Conservation (phyloP, 177 flowering plant species). For the Vitis hybrid region DNA sequence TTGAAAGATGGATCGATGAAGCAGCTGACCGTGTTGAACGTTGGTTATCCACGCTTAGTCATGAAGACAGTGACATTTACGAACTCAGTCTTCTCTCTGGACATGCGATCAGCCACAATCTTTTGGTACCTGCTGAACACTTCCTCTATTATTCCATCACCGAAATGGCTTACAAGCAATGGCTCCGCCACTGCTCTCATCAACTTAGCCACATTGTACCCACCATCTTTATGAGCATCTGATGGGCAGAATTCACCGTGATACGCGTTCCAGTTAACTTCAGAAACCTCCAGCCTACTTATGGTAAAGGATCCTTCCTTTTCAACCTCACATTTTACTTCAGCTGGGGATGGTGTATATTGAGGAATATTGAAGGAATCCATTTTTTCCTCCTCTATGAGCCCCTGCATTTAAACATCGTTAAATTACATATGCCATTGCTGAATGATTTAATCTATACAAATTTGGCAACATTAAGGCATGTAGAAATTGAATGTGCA, state of each 20-base stretch:
- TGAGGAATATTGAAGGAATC: slow-evolving; percentile 50
- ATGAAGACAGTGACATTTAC: slow-evolving; percentile 24
- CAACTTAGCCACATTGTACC: slow-evolving; percentile 25
- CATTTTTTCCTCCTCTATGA: slow-evolving; percentile 38
- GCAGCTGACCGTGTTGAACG: too few species aligned
- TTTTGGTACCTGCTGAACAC: slow-evolving; percentile 22
- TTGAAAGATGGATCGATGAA: too few species aligned
- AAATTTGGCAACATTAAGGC: too few species aligned
- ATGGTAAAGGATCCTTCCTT: slow-evolving; percentile 44
- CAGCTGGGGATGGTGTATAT: slow-evolving; percentile 44
- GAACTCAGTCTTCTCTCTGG: slow-evolving; percentile 20
- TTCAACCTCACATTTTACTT: slow-evolving; percentile 31
- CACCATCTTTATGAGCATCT: slow-evolving; percentile 7
- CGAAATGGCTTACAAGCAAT: slow-evolving; percentile 34
- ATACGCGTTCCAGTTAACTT: slow-evolving; percentile 28
- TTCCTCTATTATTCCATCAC: slow-evolving; percentile 26
- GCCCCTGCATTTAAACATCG: slow-evolving; percentile 28
- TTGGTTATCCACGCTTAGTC: slow-evolving; percentile 5
- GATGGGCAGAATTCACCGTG: neutral
- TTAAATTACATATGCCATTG: too few species aligned
- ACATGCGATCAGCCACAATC: slow-evolving; percentile 19
- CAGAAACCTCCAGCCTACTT: slow-evolving; percentile 25
- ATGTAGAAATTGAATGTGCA: neutral
- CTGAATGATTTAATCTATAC: too few species aligned
- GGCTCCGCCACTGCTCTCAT: slow-evolving; percentile 44